A percentile compares a stretch with the other conserved stretches of the same genome.
Evolutionary conservation across 805 yeast species (phyloP).

Genomic region (Saturnispora bothae): DNA sequence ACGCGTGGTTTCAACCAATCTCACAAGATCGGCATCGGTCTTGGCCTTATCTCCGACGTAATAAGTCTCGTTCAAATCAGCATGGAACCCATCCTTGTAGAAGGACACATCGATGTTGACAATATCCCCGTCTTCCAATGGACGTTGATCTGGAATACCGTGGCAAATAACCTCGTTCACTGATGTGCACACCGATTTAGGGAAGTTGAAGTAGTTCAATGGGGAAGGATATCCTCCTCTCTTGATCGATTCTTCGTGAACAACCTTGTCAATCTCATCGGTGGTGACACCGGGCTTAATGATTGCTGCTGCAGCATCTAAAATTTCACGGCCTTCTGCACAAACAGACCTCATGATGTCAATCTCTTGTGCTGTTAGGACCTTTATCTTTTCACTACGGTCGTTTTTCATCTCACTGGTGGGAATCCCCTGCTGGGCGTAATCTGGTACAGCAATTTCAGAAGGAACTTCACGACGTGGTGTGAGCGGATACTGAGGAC

Average conservation of each 20-base stretch:
- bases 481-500: slow-evolving; percentile 74
- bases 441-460: slow-evolving; percentile 67
- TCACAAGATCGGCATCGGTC: slow-evolving; percentile 69
- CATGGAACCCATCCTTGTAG: slow-evolving; percentile 80
- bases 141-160: slow-evolving; percentile 90
- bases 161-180: slow-evolving; percentile 94
- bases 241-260: slow-evolving; percentile 80
- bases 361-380: slow-evolving; percentile 57
- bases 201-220: slow-evolving; percentile 85
- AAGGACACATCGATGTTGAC: slow-evolving; percentile 83
- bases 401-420: slow-evolving; percentile 64
- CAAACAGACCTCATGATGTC: slow-evolving; percentile 69
- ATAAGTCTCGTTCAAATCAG: slow-evolving; percentile 93
- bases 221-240: slow-evolving; percentile 93
- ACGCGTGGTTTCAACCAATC: slow-evolving; percentile 85
- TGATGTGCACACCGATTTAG: slow-evolving; percentile 86
- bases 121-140: slow-evolving; percentile 87
- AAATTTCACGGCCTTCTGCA: slow-evolving; percentile 70
- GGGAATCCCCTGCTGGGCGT: slow-evolving; percentile 75
- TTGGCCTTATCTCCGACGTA: slow-evolving; percentile 87
- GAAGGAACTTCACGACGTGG: slow-evolving; percentile 65
- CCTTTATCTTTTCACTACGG: slow-evolving; percentile 53
- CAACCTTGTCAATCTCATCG: slow-evolving; percentile 78
- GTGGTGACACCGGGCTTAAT: slow-evolving; percentile 85
- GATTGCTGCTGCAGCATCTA: slow-evolving; percentile 79